phyloP scores from a whole-genome alignment of 257 asterid species.

The Pogostemon cablin region DNA sequence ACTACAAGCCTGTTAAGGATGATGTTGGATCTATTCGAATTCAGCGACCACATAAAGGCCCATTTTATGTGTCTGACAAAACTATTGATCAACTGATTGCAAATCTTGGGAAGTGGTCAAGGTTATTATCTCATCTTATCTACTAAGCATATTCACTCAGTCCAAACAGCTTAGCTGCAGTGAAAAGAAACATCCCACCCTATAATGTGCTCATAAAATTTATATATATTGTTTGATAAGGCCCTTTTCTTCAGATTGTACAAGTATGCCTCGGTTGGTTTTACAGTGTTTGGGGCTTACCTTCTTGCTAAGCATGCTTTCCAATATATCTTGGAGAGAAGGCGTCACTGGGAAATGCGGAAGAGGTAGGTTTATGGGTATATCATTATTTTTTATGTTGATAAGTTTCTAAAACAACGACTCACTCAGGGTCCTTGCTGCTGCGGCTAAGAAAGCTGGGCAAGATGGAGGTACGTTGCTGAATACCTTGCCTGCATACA shows the following conservation, averaged over 20 bases:
- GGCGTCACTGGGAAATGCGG: conserved; percentile 86
- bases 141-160: conserved; percentile 10
- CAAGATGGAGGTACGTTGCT: conserved; percentile 59
- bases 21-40: conserved; percentile 85
- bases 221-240: not conserved
- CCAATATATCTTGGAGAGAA: conserved; percentile 74
- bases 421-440: conserved; percentile 80
- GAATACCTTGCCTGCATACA: conserved; percentile 16
- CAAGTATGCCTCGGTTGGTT: conserved; percentile 86
- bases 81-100: conserved; percentile 91
- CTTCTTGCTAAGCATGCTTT: conserved; percentile 78
- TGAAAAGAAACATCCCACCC: conserved; percentile 10
- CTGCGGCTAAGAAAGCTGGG: conserved; percentile 81
- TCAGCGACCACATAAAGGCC: conserved; percentile 94
- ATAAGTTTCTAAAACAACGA: conserved; percentile 23
- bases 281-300: conserved; percentile 74
- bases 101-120: conserved; percentile 98
- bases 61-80: conserved; percentile 88
- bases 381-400: not conserved
- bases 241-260: conserved; percentile 66
- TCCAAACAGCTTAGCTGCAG: conserved; percentile 22
- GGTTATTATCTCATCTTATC: conserved; percentile 46
- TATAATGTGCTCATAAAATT: not conserved
- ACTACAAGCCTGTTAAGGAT: conserved; percentile 82
- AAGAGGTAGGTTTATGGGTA: conserved; percentile 54